Evolutionary conservation across 345 rosid species (phyloP).

Genomic region (Pistacia atlantica): DNA sequence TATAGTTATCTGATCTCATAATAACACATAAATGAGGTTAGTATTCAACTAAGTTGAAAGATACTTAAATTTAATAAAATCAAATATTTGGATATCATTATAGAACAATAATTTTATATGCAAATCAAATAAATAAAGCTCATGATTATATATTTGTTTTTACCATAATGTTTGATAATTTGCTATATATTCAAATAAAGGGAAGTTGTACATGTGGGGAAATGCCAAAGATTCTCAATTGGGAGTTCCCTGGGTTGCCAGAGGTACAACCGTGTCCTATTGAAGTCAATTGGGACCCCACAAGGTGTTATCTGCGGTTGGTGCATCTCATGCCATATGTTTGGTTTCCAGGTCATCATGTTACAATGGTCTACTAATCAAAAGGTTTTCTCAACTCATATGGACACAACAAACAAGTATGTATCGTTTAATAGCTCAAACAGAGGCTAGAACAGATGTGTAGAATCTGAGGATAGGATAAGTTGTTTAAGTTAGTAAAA

Average conservation of each 20-base stretch:
- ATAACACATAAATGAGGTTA: no score
- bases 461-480: not conserved
- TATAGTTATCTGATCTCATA: no score
- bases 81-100: not conserved
- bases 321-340: constrained; percentile 90
- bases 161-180: no score
- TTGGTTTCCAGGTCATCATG: constrained; percentile 57
- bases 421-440: not conserved
- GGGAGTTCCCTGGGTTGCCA: constrained; percentile 72
- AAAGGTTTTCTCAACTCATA: not conserved
- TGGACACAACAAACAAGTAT: not conserved
- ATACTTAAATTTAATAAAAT: no score
- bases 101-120: not conserved
- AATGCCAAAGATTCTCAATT: no score
- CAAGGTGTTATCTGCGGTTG: constrained; percentile 68
- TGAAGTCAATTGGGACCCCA: constrained; percentile 60
- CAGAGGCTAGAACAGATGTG: not conserved
- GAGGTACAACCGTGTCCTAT: constrained; percentile 69
- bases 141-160: no score
- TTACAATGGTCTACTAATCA: not conserved
- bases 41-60: no score
- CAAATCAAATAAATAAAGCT: not conserved
- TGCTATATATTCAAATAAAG: no score
- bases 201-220: no score
- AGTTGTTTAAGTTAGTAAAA: no score